phyloP scores from a whole-genome alignment of 305 asterid species.

The Fraxinus floribunda region DNA sequence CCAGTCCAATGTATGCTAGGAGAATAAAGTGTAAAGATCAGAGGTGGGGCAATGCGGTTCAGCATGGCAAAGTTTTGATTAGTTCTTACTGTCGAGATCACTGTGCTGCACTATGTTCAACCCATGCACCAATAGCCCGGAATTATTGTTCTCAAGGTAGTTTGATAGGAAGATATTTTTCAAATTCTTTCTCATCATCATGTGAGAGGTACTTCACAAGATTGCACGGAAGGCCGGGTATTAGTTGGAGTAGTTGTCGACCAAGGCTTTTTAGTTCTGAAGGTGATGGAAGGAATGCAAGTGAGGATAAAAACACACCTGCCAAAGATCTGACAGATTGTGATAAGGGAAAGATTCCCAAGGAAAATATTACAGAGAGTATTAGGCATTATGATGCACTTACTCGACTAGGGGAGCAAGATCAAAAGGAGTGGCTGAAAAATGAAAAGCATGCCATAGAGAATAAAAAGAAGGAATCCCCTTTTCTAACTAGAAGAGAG shows the following conservation, averaged over 20 bases:
- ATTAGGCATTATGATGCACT: conserved; percentile 59
- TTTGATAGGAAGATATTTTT: conserved; percentile 42
- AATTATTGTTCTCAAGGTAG: conserved; percentile 34
- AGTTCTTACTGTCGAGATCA: conserved; percentile 39
- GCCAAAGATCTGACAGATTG: conserved; percentile 44
- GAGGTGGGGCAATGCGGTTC: conserved; percentile 53
- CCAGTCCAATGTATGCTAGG: conserved; percentile 70
- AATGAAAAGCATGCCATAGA: conserved; percentile 80
- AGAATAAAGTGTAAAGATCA: conserved; percentile 49
- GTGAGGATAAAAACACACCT: conserved; percentile 59
- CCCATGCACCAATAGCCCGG: conserved; percentile 33
- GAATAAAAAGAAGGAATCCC: conserved; percentile 81
- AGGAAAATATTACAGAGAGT: conserved; percentile 38
- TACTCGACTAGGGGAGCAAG: conserved; percentile 85
- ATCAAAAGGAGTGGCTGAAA: conserved; percentile 86
- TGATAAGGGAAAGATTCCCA: conserved; percentile 41
- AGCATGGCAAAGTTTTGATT: conserved; percentile 39
- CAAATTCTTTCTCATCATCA: conserved; percentile 36
- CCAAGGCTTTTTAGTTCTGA: conserved; percentile 74
- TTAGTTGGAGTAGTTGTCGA: conserved; percentile 42
- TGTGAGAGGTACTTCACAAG: conserved; percentile 41
- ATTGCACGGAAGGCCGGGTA: conserved; percentile 39
- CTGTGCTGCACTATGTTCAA: conserved; percentile 43
- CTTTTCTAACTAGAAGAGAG: conserved; percentile 67
- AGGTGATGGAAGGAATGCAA: conserved; percentile 87